Conservation (phyloP, 2,329 filamentous ascomycete genomes). For the Zymoseptoria passerinii region DNA sequence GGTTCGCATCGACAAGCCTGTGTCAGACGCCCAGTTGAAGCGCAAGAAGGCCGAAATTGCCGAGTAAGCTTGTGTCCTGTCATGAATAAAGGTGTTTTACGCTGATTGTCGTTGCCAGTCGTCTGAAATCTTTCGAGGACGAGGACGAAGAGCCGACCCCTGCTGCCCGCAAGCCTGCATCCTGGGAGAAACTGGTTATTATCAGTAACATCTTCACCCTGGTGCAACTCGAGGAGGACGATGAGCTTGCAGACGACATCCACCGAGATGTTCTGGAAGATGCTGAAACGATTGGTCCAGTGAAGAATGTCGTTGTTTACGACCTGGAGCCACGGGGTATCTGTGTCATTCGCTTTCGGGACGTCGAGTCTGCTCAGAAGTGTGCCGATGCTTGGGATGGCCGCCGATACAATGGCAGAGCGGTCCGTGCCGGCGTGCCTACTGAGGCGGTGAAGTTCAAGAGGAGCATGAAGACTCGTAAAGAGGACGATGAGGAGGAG, state of each 20-base stretch:
- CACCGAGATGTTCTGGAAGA: slow-evolving; percentile 91
- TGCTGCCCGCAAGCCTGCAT: neutral
- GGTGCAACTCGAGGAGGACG: slow-evolving; percentile 74
- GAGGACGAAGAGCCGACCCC: neutral
- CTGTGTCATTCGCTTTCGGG: slow-evolving; percentile 73
- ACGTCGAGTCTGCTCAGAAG: slow-evolving; percentile 59
- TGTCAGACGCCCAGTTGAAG: neutral
- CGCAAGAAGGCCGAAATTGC: neutral
- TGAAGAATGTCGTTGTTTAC: slow-evolving; percentile 86
- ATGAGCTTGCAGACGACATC: slow-evolving; percentile 75
- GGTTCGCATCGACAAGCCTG: neutral
- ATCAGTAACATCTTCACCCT: slow-evolving; percentile 91
- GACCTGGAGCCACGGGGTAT: slow-evolving; percentile 80
- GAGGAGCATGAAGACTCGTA: slow-evolving; percentile 45
- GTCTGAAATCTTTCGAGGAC: neutral
- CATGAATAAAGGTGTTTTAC: neutral
- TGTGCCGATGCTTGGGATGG: slow-evolving; percentile 69
- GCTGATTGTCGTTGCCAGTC: slow-evolving; percentile 23
- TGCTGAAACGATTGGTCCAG: slow-evolving; percentile 73
- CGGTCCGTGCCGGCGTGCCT: slow-evolving; percentile 51
- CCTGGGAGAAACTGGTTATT: slow-evolving; percentile 67
- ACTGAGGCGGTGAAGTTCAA: slow-evolving; percentile 61
- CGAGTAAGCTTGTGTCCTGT: neutral
- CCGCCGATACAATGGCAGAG: slow-evolving; percentile 65
- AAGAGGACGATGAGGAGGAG: slow-evolving; percentile 15